Percentiles rank a stretch among this genome's conserved stretches.
Evolutionary conservation across 257 asterid species (phyloP).

Genomic region (Solanum piurae): DNA sequence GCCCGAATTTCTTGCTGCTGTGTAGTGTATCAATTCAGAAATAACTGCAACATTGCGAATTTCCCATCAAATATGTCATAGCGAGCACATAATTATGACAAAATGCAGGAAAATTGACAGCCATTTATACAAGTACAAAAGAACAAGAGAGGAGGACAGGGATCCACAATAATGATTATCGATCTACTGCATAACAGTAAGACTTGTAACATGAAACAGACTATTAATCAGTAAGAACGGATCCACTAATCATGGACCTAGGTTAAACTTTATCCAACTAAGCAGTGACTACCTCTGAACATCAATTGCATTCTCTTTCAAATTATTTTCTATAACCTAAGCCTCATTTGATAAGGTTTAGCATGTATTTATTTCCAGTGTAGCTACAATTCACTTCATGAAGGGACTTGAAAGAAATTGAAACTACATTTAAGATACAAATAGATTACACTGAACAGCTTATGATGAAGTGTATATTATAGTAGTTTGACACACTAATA

Average conservation of each 20-base stretch:
- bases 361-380: not conserved
- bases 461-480: not conserved
- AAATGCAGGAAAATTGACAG: not conserved
- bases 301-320: not conserved
- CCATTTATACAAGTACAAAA: not conserved
- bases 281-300: not conserved
- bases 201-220: not conserved
- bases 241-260: not conserved
- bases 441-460: not conserved
- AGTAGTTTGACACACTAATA: not conserved
- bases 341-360: not conserved
- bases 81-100: not conserved
- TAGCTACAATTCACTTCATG: not conserved
- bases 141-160: not conserved
- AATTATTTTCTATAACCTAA: not conserved
- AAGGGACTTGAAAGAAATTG: not conserved
- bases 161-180: not conserved
- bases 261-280: not conserved
- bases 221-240: not conserved
- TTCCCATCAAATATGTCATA: not conserved
- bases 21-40: conserved; percentile 87
- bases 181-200: not conserved
- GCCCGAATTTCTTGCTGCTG: conserved; percentile 59
- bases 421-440: not conserved
- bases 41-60: conserved; percentile 47